phyloP scores from a whole-genome alignment of 352 stramenopile genomes.

The Hyaloperonospora brassicae region DNA sequence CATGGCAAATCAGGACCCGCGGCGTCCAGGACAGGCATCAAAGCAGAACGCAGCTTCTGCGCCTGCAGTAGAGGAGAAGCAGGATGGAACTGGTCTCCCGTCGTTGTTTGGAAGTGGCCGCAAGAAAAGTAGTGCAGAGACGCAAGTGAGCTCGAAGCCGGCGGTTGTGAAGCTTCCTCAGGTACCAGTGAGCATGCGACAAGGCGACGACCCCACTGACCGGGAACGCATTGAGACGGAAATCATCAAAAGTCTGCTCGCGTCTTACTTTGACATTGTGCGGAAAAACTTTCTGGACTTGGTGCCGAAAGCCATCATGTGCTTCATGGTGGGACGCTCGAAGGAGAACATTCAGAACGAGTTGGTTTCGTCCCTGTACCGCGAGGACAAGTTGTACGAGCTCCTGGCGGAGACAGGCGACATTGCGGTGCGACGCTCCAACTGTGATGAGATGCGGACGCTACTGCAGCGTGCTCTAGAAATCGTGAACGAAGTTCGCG shows the following conservation, averaged over 20 bases:
- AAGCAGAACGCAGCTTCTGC: slow-evolving; percentile 20
- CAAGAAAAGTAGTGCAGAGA: slow-evolving; percentile 42
- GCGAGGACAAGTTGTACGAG: slow-evolving; percentile 92
- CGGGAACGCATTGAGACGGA: slow-evolving; percentile 95
- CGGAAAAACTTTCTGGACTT: slow-evolving; percentile 98
- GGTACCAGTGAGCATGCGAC: slow-evolving; percentile 93
- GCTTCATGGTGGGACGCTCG: slow-evolving; percentile 92
- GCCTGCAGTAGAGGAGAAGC: slow-evolving; percentile 35
- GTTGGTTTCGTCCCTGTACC: slow-evolving; percentile 94
- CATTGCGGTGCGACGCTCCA: slow-evolving; percentile 90
- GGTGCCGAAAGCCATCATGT: slow-evolving; percentile 99
- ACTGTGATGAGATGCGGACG: slow-evolving; percentile 95
- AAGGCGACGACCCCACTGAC: slow-evolving; percentile 93
- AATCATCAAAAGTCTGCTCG: slow-evolving; percentile 96
- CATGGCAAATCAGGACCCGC: slow-evolving; percentile 45
- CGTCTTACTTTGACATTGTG: slow-evolving; percentile 99
- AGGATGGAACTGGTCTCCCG: slow-evolving; percentile 56
- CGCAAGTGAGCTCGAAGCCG: slow-evolving; percentile 25
- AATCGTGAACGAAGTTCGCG: slow-evolving; percentile 97
- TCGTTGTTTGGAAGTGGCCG: slow-evolving; percentile 68
- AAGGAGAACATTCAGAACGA: slow-evolving; percentile 98
- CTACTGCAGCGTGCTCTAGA: slow-evolving; percentile 92
- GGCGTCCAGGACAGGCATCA: slow-evolving; percentile 25
- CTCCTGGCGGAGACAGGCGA: slow-evolving; percentile 94
- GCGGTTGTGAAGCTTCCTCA: slow-evolving; percentile 92